A percentile compares a stretch with the other conserved stretches of the same genome.
These are phyloP conservation scores for Henningerozyma blattae DNA, from an alignment of 805 yeast genomes.

Conservation along the genomic window DNA sequence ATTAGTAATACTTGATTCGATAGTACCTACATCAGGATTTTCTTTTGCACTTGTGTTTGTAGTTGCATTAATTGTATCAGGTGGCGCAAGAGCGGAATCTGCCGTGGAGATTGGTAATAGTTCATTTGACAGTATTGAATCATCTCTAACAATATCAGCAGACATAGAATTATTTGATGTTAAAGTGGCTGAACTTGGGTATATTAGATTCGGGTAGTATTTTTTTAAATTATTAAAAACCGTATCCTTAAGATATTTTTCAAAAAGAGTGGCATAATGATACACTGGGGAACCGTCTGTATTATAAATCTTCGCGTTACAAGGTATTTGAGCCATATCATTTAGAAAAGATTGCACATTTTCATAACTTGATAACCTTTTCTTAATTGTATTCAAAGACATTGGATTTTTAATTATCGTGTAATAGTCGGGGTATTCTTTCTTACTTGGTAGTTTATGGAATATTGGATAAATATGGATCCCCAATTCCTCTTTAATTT, in stretches of 20 bases:
- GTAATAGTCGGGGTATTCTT: conserved; percentile 66
- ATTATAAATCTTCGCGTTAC: conserved; percentile 85
- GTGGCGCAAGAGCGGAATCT: too few relatives aligned
- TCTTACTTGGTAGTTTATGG: conserved; percentile 47
- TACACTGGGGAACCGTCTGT: conserved; percentile 56
- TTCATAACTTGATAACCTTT: conserved; percentile 45
- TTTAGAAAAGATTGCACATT: conserved; percentile 56
- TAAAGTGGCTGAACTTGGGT: conserved; percentile 62
- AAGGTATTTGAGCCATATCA: conserved; percentile 73
- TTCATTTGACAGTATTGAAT: too few relatives aligned
- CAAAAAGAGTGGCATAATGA: conserved; percentile 46
- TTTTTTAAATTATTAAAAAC: conserved; percentile 26
- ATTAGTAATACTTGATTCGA: too few relatives aligned
- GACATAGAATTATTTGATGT: too few relatives aligned
- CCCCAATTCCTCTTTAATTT: conserved; percentile 18
- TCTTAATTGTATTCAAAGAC: conserved; percentile 61
- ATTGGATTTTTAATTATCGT: conserved; percentile 68
- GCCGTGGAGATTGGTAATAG: too few relatives aligned
- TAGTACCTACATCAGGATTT: too few relatives aligned
- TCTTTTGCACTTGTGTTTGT: too few relatives aligned
- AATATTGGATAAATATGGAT: conserved; percentile 21
- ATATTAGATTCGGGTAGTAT: conserved; percentile 33
- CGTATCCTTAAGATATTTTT: conserved; percentile 27
- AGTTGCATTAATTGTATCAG: too few relatives aligned
- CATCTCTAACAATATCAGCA: too few relatives aligned